Evolutionary conservation across 768 basidiomycete species (phyloP), one percentile per base, ranked within the genome.

Genomic region (Zangia roseola): DNA sequence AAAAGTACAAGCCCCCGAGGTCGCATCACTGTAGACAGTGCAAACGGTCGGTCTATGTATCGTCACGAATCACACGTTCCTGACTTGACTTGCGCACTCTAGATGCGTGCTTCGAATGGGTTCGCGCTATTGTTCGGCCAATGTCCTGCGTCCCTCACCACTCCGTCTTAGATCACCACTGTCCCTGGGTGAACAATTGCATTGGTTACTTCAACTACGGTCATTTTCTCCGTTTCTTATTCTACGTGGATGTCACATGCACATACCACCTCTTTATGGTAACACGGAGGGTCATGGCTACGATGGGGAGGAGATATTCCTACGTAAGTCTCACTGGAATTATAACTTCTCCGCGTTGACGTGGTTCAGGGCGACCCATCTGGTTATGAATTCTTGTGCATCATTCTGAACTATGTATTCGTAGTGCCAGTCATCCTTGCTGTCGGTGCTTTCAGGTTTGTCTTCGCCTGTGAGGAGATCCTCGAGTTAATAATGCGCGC

Each of bases 1-100:
- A 85, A 53, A 77, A 74, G 50, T 91, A 85, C 67, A 97, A 94
- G 61, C 91, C 91, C 26, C 89, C 91, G 19, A 74, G 92, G 49
- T 80, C 94, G 0, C 97, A 99, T 69, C 97, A 99, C 58, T 99
- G 97, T 68, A 79, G 84, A 49, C 78, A 85, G 52, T 99, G 97
- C 66, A 84, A 84, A 64, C 80, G 81, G 82, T 92, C 64, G 54
- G 83, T 71, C 3, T 52, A 41, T 47, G 28, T 43, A 26, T 34
- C 21, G 14, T 19, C 25, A 16, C 38, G 14, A 24, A 6, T 4
- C 43, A 33, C 26, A 14, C 7, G 14, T 47, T 19, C 46, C 52
- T 54, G 37, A 52, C 43, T 33, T 19, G 41, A 25, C 12, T 19
- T 9, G 20, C n/a, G n/a, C n/a, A n/a, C n/a, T 57, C 16, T 42